Evolutionary conservation across 768 basidiomycete species (phyloP).

Genomic region (Rhodotorula babjevae): DNA sequence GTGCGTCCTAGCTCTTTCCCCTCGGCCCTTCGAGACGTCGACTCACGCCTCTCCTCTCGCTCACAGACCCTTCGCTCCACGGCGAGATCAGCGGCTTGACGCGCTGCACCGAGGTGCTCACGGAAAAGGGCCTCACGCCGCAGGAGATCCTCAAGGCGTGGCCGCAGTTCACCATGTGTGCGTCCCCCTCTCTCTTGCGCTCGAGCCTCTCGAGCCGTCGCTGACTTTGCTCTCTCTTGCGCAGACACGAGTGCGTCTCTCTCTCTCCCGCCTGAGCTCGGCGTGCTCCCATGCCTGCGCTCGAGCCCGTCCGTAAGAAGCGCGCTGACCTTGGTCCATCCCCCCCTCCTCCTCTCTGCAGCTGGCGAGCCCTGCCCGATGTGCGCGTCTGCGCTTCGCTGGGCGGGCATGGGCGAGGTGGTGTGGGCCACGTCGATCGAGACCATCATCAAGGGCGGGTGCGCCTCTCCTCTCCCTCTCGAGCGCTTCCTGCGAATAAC

Average conservation of each 20-base stretch:
- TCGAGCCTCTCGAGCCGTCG: too few species aligned
- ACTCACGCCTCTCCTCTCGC: too few species aligned
- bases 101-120: conserved; percentile 42
- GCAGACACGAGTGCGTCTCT: too few species aligned
- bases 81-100: conserved; percentile 43
- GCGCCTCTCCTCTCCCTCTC: not conserved
- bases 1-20: conserved; percentile 22
- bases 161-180: conserved; percentile 40
- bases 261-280: too few species aligned
- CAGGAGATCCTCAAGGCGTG: conserved; percentile 41
- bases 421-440: conserved; percentile 42
- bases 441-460: conserved; percentile 39
- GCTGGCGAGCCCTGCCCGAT: conserved; percentile 40
- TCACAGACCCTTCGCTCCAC: conserved; percentile 41
- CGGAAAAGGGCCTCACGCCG: conserved; percentile 34
- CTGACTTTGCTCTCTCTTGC: too few species aligned
- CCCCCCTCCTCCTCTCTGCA: too few species aligned
- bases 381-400: conserved; percentile 42
- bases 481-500: too few species aligned
- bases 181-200: not conserved
- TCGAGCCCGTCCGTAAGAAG: too few species aligned
- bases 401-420: conserved; percentile 44
- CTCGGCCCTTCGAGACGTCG: not conserved
- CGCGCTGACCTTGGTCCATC: too few species aligned
- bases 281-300: too few species aligned